These are phyloP conservation scores for Teunomyces panamensis DNA, from an alignment of 805 yeast species.

Conservation along the genomic window DNA sequence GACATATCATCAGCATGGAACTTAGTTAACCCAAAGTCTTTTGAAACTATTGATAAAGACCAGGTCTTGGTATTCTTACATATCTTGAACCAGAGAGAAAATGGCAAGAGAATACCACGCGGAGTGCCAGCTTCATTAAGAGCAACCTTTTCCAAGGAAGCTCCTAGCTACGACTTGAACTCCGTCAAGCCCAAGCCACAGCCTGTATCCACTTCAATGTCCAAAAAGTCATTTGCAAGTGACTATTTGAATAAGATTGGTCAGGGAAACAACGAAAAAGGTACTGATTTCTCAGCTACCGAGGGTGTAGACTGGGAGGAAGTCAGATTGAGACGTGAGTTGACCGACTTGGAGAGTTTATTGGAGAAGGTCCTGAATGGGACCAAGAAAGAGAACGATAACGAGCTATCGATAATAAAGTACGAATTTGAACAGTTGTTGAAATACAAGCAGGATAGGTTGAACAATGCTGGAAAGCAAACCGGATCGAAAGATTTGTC, in stretches of 20 bases:
- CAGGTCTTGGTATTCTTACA: constrained; percentile 88
- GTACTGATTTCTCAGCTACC: constrained; percentile 70
- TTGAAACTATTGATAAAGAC: constrained; percentile 87
- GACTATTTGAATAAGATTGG: constrained; percentile 58
- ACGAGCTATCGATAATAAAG: constrained; percentile 31
- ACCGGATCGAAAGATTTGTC: constrained; percentile 36
- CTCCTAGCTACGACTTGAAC: constrained; percentile 66
- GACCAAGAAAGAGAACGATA: constrained; percentile 19
- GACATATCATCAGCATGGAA: constrained; percentile 94
- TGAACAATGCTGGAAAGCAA: constrained; percentile 21
- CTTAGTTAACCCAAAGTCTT: constrained; percentile 85
- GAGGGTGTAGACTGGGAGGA: constrained; percentile 93
- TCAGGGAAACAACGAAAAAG: constrained; percentile 41
- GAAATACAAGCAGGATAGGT: constrained; percentile 67
- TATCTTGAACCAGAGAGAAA: constrained; percentile 84
- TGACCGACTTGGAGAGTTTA: constrained; percentile 69
- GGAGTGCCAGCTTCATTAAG: constrained; percentile 92
- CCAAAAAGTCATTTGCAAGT: constrained; percentile 47
- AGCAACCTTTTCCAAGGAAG: constrained; percentile 86
- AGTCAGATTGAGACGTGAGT: constrained; percentile 74
- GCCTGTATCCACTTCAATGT: not conserved
- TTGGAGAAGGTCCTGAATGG: constrained; percentile 48
- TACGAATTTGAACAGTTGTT: constrained; percentile 80
- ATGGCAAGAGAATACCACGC: constrained; percentile 81
- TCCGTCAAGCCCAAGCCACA: constrained; percentile 6